Evolutionary conservation across 495 filamentous ascomycete species (phyloP).

Genomic region (Pseudomonodictys pantanalensis): DNA sequence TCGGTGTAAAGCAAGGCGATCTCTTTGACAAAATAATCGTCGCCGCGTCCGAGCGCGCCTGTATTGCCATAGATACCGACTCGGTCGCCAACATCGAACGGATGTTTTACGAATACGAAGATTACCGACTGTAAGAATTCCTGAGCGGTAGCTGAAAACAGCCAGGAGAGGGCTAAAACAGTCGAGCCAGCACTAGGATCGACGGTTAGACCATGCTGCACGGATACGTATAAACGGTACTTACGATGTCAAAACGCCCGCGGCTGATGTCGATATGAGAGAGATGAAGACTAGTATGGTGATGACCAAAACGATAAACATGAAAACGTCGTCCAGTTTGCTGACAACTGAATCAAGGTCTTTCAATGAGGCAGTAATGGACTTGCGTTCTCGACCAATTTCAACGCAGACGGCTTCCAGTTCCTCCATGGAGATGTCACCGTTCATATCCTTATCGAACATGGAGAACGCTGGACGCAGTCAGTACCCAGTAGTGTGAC

Average conservation of each 20-base stretch:
- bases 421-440: conserved; percentile 94
- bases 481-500: no score
- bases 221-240: no score
- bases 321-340: conserved; percentile 82
- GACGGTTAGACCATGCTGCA: no score
- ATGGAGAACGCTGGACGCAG: conserved; percentile 85
- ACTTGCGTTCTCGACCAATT: conserved; percentile 90
- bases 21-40: conserved; percentile 95
- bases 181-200: conserved; percentile 79
- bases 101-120: conserved; percentile 97
- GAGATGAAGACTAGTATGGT: conserved; percentile 81
- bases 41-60: conserved; percentile 68
- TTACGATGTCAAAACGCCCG: conserved; percentile 81
- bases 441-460: conserved; percentile 96
- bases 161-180: conserved; percentile 84
- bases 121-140: conserved; percentile 89
- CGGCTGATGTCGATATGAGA: conserved; percentile 83
- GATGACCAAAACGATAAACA: conserved; percentile 78
- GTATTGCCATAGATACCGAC: conserved; percentile 90
- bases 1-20: conserved; percentile 94
- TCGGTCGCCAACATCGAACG: conserved; percentile 93
- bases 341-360: conserved; percentile 94
- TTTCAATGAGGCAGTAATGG: conserved; percentile 90
- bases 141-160: conserved; percentile 87
- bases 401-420: conserved; percentile 91